phyloP scores from a whole-genome alignment of 2,329 filamentous ascomycete species.

The Bipolaris victoriae region DNA sequence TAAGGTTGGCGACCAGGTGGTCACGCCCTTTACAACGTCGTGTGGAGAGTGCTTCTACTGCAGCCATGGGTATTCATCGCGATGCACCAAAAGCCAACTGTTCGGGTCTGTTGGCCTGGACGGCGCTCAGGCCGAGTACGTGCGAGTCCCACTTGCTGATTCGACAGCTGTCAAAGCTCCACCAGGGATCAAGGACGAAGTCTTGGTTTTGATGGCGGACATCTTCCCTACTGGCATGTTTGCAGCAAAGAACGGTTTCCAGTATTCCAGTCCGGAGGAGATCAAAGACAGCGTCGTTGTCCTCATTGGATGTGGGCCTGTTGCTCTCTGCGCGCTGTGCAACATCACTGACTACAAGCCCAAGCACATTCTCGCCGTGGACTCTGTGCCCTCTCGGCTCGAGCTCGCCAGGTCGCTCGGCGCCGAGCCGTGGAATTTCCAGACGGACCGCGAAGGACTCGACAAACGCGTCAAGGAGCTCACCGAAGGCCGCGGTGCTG shows the following conservation, averaged over 20 bases:
- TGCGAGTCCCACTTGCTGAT: conserved; percentile 75
- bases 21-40: conserved; percentile 75
- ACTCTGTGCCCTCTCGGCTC: conserved; percentile 76
- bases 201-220: conserved; percentile 86
- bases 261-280: conserved; percentile 62
- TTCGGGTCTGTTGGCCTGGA: conserved; percentile 75
- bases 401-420: conserved; percentile 75
- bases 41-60: conserved; percentile 82
- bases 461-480: conserved; percentile 72
- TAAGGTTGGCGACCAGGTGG: conserved; percentile 76
- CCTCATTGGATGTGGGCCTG: conserved; percentile 78
- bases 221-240: conserved; percentile 88
- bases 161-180: conserved; percentile 79
- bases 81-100: conserved; percentile 72
- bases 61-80: conserved; percentile 74
- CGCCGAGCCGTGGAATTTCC: conserved; percentile 83
- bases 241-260: conserved; percentile 78
- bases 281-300: conserved; percentile 73
- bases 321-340: conserved; percentile 83
- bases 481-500: conserved; percentile 81
- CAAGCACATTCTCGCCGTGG: conserved; percentile 77
- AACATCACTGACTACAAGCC: conserved; percentile 78
- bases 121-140: conserved; percentile 82
- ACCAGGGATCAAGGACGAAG: conserved; percentile 71
- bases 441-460: conserved; percentile 68